These are phyloP conservation scores for Penicillium coprophilum DNA, from an alignment of 495 filamentous ascomycete genomes.

Conservation along the genomic window DNA sequence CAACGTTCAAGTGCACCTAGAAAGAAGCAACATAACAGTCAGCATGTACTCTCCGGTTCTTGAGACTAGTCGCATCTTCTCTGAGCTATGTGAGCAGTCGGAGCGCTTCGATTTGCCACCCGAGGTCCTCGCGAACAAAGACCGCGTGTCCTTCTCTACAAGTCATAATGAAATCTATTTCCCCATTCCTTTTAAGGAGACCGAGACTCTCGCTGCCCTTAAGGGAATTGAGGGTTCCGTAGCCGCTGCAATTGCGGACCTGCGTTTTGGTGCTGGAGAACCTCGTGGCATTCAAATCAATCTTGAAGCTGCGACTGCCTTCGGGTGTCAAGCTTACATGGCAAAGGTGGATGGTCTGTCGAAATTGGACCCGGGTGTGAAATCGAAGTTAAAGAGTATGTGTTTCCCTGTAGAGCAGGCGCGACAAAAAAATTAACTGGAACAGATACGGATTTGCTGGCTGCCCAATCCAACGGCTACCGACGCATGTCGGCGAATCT, in stretches of 20 bases:
- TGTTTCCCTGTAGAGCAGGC: background rate
- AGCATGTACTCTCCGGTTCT: constrained; percentile 40
- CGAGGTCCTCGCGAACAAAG: constrained; percentile 35
- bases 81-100: constrained; percentile 39
- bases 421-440: constrained; percentile 24
- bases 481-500: constrained; percentile 73
- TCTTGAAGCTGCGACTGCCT: constrained; percentile 63
- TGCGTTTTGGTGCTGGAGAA: constrained; percentile 46
- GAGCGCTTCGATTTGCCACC: constrained; percentile 40
- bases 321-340: constrained; percentile 71
- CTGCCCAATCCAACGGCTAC: constrained; percentile 70
- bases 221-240: constrained; percentile 69
- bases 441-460: constrained; percentile 67
- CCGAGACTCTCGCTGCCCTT: constrained; percentile 64
- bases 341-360: constrained; percentile 68
- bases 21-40: constrained; percentile 14
- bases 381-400: constrained; percentile 62
- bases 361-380: constrained; percentile 60
- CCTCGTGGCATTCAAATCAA: constrained; percentile 55
- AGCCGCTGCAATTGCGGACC: constrained; percentile 62
- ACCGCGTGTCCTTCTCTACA: constrained; percentile 43
- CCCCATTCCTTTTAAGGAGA: constrained; percentile 70
- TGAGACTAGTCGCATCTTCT: constrained; percentile 47
- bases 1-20: background rate
- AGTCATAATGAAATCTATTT: constrained; percentile 49